Percentiles rank a stretch among this genome's conserved stretches.
Evolutionary conservation across 371 early-diverging fungal species (phyloP).

Genomic region (Syncephalastrum racemosum): DNA sequence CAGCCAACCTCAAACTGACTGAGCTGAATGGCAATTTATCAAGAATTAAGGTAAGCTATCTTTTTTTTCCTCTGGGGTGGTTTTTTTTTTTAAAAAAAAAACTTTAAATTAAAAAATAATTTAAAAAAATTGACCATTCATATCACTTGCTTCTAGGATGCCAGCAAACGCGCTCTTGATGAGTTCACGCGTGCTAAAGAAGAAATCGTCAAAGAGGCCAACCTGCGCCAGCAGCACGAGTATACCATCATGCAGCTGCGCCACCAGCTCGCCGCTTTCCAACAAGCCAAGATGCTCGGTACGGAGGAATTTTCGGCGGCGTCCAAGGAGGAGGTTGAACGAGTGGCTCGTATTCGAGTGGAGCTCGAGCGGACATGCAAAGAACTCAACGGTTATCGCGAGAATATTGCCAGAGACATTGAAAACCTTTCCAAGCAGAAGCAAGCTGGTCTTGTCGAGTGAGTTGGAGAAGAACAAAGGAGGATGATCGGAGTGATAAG

Average conservation of each 20-base stretch:
- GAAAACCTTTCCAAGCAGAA: slow-evolving; percentile 32
- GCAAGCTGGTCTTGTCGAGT: slow-evolving; percentile 29
- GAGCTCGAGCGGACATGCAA: slow-evolving; percentile 36
- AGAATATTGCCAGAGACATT: slow-evolving; percentile 28
- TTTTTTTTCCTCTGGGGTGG: neutral
- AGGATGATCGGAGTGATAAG: neutral
- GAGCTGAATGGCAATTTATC: slow-evolving; percentile 30
- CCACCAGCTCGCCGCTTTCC: slow-evolving; percentile 27
- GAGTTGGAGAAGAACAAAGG: slow-evolving; percentile 8
- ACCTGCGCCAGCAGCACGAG: slow-evolving; percentile 37
- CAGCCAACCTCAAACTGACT: slow-evolving; percentile 20
- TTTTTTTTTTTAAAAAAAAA: slow-evolving; percentile 3
- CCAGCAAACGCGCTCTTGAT: slow-evolving; percentile 37
- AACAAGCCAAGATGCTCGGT: slow-evolving; percentile 13
- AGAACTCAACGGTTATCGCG: slow-evolving; percentile 32
- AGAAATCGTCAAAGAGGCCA: slow-evolving; percentile 39
- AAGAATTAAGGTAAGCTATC: slow-evolving; percentile 29
- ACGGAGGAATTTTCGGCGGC: slow-evolving; percentile 16
- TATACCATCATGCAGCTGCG: slow-evolving; percentile 27
- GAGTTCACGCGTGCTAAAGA: slow-evolving; percentile 44
- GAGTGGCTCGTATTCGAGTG: slow-evolving; percentile 27
- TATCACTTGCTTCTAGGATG: slow-evolving; percentile 21
- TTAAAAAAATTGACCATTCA: neutral
- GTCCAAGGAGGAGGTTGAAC: slow-evolving; percentile 32
- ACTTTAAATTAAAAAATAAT: neutral